Evolutionary conservation across 208 protist species (phyloP).

Genomic region (Histomonas meleagridis): DNA sequence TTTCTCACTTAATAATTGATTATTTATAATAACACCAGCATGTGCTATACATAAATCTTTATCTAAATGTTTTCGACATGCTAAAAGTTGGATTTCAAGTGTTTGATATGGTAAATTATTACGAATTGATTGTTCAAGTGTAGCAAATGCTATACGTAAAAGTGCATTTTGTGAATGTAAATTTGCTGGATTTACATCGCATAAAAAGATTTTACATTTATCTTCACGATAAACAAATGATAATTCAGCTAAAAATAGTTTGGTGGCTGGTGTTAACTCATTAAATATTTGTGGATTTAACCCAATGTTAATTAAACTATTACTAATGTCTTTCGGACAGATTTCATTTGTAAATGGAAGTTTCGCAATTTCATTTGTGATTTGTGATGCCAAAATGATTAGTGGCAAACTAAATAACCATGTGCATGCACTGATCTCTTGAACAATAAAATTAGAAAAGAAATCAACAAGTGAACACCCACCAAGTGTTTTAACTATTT

Average conservation of each 20-base stretch:
- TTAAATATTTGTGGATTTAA: background rate
- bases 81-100: background rate
- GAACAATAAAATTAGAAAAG: background rate
- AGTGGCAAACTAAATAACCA: background rate
- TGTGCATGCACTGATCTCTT: background rate
- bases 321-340: background rate
- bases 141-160: background rate
- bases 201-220: background rate
- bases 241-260: slow-evolving; percentile 2
- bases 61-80: background rate
- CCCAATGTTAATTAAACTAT: background rate
- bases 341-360: background rate
- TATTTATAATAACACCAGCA: background rate
- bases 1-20: background rate
- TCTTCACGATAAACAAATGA: background rate
- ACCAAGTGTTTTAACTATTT: background rate
- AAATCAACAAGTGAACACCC: background rate
- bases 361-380: background rate
- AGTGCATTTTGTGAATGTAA: background rate
- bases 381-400: background rate
- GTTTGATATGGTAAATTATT: background rate
- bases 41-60: background rate
- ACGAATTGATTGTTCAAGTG: background rate
- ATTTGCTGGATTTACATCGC: background rate
- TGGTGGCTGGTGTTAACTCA: background rate